A percentile compares a stretch with the other conserved stretches of the same genome.
phyloP scores from a whole-genome alignment of 2,329 filamentous ascomycete species.

The Colletotrichum filicis region DNA sequence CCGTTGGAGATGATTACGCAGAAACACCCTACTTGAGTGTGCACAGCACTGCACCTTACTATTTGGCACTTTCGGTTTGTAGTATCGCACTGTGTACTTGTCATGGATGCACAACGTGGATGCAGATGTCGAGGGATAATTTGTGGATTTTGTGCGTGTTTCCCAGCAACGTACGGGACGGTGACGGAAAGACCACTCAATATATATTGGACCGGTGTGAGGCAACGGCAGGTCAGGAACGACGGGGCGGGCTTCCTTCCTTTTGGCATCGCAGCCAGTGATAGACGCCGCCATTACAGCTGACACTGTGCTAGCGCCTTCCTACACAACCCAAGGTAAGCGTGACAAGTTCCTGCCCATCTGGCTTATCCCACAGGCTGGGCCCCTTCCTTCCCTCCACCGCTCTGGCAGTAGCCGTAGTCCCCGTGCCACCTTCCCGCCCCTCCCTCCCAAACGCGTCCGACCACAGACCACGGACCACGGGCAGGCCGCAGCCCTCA shows the following conservation, averaged over 20 bases:
- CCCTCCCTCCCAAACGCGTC: slow-evolving; percentile 16
- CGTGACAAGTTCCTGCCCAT: background rate
- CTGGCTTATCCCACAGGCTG: background rate
- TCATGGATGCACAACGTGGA: slow-evolving; percentile 23
- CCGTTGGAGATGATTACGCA: background rate
- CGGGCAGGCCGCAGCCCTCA: too few species aligned
- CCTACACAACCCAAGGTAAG: background rate
- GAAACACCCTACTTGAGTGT: too few species aligned
- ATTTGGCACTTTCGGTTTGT: background rate
- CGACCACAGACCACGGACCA: background rate
- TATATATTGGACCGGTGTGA: background rate
- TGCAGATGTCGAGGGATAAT: slow-evolving; percentile 17
- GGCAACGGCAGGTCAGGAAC: background rate
- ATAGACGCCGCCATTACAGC: slow-evolving; percentile 14
- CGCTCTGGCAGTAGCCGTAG: background rate
- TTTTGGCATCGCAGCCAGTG: slow-evolving; percentile 6
- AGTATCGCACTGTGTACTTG: slow-evolving; percentile 18
- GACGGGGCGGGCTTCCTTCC: background rate
- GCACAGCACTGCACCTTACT: too few species aligned
- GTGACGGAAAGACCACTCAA: slow-evolving; percentile 8
- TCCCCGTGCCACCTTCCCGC: slow-evolving; percentile 26
- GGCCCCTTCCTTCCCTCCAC: background rate
- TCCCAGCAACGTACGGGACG: slow-evolving; percentile 28
- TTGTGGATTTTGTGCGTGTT: slow-evolving; percentile 30
- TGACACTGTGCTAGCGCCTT: slow-evolving; percentile 26